Conservation (phyloP, 202 grass and related monocot species). For the Digitaria exilis region DNA sequence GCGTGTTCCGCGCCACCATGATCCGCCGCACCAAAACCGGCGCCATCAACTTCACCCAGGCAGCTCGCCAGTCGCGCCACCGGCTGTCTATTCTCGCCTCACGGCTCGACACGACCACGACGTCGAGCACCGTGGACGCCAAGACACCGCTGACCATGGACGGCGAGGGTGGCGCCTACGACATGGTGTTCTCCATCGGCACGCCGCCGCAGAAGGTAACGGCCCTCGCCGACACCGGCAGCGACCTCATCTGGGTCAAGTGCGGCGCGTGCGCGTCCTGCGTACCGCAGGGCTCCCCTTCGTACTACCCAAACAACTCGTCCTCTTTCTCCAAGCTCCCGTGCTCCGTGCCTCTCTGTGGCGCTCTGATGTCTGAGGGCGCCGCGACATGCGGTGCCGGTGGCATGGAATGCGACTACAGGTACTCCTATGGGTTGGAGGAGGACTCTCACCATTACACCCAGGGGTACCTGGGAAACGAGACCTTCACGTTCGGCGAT, state of each 20-base stretch:
- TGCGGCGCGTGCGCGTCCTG: not conserved
- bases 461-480: constrained; percentile 8
- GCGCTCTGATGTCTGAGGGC: fast-evolving
- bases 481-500: constrained; percentile 39
- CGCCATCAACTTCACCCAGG: not conserved
- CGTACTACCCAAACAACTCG: not conserved
- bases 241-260: constrained; percentile 33
- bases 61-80: not conserved
- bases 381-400: not conserved
- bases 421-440: not conserved
- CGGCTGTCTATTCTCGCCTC: not conserved
- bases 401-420: not conserved
- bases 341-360: not conserved
- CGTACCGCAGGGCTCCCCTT: not conserved
- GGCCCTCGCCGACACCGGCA: constrained; percentile 15
- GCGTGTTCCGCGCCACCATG: not conserved
- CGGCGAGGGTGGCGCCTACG: not conserved
- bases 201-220: not conserved
- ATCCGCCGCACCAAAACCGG: not conserved
- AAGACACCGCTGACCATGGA: not conserved
- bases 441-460: not conserved
- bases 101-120: not conserved
- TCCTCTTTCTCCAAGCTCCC: constrained; percentile 26
- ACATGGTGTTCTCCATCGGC: constrained; percentile 4
- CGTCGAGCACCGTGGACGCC: not conserved